Evolutionary conservation across 2,329 filamentous ascomycete species (phyloP), one percentile per base, ranked within the genome.

Genomic region (Dactylellina parvicollis): DNA sequence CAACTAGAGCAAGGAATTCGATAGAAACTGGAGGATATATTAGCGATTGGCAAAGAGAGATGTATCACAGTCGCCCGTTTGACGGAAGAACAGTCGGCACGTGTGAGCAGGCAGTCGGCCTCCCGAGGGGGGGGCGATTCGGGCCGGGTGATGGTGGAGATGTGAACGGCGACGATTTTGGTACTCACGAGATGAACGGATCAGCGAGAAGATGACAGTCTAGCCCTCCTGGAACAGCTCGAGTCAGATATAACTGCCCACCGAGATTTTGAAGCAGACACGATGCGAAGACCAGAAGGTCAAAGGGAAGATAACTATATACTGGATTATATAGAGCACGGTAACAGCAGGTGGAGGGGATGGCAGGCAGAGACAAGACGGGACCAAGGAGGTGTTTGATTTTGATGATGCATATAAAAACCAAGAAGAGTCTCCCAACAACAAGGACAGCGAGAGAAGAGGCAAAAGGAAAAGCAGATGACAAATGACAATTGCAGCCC

Each of bases 161-260:
- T 30, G 22, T 26, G 24, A 22, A n/a, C 8, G 8, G 22, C 2
- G 18, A 22, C 18, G 22, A 4, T 4, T 55, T 36, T 26, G 30
- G 30, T 12, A 66, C 69, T 66, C 46, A 73, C 69, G 38, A 61
- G 42, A 47, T 16, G 60, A 47, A 32, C 69, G 60, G 59, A 65
- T 72, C 59, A 60, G 44, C 44, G 36, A 64, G 14, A 26, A 65
- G 32, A 8, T 24, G 57, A 42, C 16, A 28, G 16, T 4, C n/a
- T 28, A 2, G 22, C 14, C 16, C 44, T 49, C 18, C 44, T 49
- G 20, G 20, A 28, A 28, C 38, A n/a, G 24, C 44, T 49, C 5
- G 9, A 14, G 24, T 49, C 22, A 49, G 44, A 26, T 26, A 10
- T 5, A 28, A 49, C 8, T 8, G 4, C 28, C 16, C 32, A 7